Percentiles rank a stretch among this genome's conserved stretches.
Evolutionary conservation across 2,329 filamentous ascomycete genomes (phyloP).

Genomic region (Pestalotiopsis sp.): DNA sequence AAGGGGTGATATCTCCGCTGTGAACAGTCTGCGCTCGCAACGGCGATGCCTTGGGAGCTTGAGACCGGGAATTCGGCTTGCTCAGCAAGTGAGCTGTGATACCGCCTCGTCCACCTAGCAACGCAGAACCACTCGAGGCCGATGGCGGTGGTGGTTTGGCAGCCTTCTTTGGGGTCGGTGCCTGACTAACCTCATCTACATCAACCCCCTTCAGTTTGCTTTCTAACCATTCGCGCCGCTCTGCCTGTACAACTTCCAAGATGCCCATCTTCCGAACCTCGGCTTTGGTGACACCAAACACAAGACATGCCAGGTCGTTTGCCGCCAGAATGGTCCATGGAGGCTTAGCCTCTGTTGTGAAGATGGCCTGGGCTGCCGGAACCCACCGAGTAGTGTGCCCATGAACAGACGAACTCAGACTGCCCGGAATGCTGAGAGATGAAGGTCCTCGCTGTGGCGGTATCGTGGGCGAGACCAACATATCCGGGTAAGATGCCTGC

Average conservation of each 20-base stretch:
- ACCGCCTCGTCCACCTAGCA: slow-evolving; percentile 72
- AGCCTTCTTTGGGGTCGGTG: slow-evolving; percentile 37
- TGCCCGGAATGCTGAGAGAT: slow-evolving; percentile 45
- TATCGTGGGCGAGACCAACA: slow-evolving; percentile 45
- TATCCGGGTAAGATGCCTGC: slow-evolving; percentile 32
- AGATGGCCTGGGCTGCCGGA: slow-evolving; percentile 92
- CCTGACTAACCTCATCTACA: slow-evolving; percentile 45
- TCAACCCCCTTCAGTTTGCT: slow-evolving; percentile 74
- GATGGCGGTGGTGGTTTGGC: slow-evolving; percentile 36
- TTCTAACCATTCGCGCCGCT: slow-evolving; percentile 86
- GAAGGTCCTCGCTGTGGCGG: slow-evolving; percentile 41
- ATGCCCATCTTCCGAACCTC: slow-evolving; percentile 96
- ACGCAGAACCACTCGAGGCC: slow-evolving; percentile 44
- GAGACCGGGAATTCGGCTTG: slow-evolving; percentile 70
- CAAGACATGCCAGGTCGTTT: slow-evolving; percentile 92
- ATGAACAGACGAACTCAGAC: slow-evolving; percentile 68
- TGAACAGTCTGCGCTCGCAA: slow-evolving; percentile 68
- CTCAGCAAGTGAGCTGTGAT: slow-evolving; percentile 87
- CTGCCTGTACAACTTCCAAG: slow-evolving; percentile 89
- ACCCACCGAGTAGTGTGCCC: slow-evolving; percentile 89
- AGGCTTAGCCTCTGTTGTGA: slow-evolving; percentile 87
- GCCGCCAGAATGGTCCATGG: slow-evolving; percentile 97
- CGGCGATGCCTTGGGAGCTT: slow-evolving; percentile 54
- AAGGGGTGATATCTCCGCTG: slow-evolving; percentile 55
- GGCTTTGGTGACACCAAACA: slow-evolving; percentile 98